phyloP scores from a whole-genome alignment of 768 basidiomycete species.

The Boletus eberwhitei region DNA sequence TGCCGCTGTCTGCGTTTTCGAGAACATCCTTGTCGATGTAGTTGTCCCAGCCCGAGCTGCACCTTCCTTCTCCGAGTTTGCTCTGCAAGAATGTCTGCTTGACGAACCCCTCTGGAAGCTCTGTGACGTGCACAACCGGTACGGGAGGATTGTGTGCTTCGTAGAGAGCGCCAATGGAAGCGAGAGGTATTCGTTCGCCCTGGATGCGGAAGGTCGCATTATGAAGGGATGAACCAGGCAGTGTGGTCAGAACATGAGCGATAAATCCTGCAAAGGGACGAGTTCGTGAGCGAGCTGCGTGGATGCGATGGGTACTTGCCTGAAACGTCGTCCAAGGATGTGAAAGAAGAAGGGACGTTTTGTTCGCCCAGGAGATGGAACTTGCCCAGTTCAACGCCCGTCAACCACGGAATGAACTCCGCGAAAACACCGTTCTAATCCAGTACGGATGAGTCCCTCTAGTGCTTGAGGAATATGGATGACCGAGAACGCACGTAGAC shows the following conservation, averaged over 20 bases:
- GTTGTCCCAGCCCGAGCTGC: conserved; percentile 36
- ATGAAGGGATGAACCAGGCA: conserved; percentile 25
- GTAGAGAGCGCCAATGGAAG: conserved; percentile 28
- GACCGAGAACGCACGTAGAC: conserved; percentile 28
- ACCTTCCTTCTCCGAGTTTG: conserved; percentile 27
- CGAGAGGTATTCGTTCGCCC: conserved; percentile 32
- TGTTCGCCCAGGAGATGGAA: conserved; percentile 34
- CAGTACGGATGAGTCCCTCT: not conserved
- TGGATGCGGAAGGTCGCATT: conserved; percentile 35
- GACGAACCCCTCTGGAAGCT: conserved; percentile 29
- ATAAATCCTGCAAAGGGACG: conserved; percentile 30
- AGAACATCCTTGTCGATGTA: conserved; percentile 26
- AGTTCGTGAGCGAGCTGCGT: conserved; percentile 1
- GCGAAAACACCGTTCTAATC: conserved; percentile 34
- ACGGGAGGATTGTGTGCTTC: conserved; percentile 19
- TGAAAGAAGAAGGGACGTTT: conserved; percentile 29
- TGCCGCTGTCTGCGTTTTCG: conserved; percentile 31
- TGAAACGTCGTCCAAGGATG: conserved; percentile 33
- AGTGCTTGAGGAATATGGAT: not conserved
- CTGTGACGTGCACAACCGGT: conserved; percentile 19
- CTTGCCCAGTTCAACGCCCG: conserved; percentile 27
- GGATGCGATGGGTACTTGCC: conserved; percentile 19
- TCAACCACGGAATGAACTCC: conserved; percentile 31
- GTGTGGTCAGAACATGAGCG: conserved; percentile 32
- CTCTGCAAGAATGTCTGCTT: conserved; percentile 32